These are phyloP conservation scores for Ceraceosorus guamensis DNA, from an alignment of 1,284 basidiomycete species.

Conservation along the genomic window DNA sequence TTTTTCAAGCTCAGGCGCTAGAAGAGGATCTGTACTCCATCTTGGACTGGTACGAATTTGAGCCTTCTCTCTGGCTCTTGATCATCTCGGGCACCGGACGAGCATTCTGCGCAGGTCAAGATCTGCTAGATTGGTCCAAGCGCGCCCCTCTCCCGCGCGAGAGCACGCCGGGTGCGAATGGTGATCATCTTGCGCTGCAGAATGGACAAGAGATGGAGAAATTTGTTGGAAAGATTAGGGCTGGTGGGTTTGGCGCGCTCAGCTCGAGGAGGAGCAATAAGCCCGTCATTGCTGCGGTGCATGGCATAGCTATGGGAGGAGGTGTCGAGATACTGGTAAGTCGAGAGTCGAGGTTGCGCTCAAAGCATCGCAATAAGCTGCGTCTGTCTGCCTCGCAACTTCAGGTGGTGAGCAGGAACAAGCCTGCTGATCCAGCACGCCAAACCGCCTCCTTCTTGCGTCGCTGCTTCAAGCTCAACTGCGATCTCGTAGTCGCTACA, in stretches of 20 bases:
- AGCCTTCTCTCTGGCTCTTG: slow-evolving; percentile 66
- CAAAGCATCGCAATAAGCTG: too few species aligned
- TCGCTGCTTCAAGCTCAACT: slow-evolving; percentile 57
- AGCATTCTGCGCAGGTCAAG: slow-evolving; percentile 62
- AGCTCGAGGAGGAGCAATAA: slow-evolving; percentile 61
- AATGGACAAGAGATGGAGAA: neutral
- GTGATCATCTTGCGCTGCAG: neutral
- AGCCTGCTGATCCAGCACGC: neutral
- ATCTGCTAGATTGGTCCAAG: slow-evolving; percentile 30
- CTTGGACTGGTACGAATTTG: slow-evolving; percentile 70
- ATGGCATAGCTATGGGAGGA: slow-evolving; percentile 71
- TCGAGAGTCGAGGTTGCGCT: too few species aligned
- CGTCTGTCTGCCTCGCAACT: too few species aligned
- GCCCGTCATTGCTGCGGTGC: slow-evolving; percentile 74
- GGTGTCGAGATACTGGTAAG: slow-evolving; percentile 63
- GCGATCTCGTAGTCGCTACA: slow-evolving; percentile 71
- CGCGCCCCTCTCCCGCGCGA: too few species aligned
- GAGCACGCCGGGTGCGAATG: neutral
- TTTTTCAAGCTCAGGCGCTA: too few species aligned
- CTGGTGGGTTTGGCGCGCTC: slow-evolving; percentile 68
- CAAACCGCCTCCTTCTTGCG: neutral
- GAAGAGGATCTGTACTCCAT: slow-evolving; percentile 56
- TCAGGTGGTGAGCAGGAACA: neutral
- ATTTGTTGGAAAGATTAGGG: slow-evolving; percentile 3
- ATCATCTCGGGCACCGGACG: slow-evolving; percentile 70